Base-by-base conservation (phyloP, 306 rosid species). In the Malus sylvestris region DNA sequence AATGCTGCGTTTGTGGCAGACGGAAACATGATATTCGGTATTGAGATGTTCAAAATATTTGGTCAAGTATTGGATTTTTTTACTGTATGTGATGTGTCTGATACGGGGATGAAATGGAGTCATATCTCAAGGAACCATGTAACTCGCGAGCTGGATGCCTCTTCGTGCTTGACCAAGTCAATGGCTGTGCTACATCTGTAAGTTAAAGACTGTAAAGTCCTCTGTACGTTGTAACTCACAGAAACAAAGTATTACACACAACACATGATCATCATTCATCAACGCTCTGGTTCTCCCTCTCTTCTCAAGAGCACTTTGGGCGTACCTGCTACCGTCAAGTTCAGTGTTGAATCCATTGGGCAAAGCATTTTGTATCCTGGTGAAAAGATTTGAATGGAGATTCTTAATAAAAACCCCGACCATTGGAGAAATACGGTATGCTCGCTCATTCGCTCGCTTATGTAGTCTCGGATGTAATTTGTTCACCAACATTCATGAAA, bases 41-140 rank as follows among this genome's bases (percentile, higher is more conserved):
- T 88, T 25, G 99, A 96, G 89, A 91, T 96, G 99, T 96, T 96
- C 85, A 96, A 96, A 86, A 96, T 96, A 88, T 93, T 96, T 78
- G 99, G 99, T 60, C 98, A 91, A 87, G 97, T 89, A 63, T 86
- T 96, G 77, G 94, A 93, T 82, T 96, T 96, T 80, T 85, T 96
- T 85, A 96, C 99, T 8, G 88, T 87, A 45, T 96, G 93, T 75
- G 87, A 96, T 79, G 89, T 93, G 78, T 87, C 98, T 53, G 81
- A 86, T 71, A 38, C 71, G 70, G 81, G 66, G 75, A 76, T 91
- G 78, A 84, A 84, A n/a, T 96, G 99, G 98, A 86, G 87, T 75
- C 97, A 93, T 79, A 79, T 96, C 74, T 89, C 99, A 78, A 91
- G 97, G 83, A 91, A 88, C 61, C 90, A 83, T 67, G 84, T 91